These are phyloP conservation scores for Streptanthus diversifolius DNA, from an alignment of 345 rosid genomes.

Conservation along the genomic window DNA sequence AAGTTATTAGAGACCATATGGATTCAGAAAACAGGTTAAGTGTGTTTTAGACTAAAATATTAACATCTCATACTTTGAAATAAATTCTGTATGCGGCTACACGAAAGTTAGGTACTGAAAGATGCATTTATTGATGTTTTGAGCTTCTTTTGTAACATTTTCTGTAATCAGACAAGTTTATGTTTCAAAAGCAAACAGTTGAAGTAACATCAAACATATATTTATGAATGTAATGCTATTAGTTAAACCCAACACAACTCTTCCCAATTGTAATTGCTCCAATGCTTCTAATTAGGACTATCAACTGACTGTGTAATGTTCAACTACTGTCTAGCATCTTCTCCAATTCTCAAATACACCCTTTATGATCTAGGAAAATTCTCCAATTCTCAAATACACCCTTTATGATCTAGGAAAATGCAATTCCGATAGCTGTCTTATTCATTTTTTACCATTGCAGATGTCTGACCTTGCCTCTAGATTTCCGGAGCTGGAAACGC, in stretches of 20 bases:
- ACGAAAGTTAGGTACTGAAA: constrained; percentile 13
- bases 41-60: background rate
- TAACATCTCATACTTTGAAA: background rate
- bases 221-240: background rate
- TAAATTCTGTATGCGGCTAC: constrained; percentile 5
- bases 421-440: background rate
- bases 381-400: background rate
- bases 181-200: constrained; percentile 2
- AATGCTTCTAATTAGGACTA: background rate
- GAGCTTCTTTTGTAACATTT: background rate
- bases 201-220: background rate
- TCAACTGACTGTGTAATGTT: background rate
- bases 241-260: constrained; percentile 1
- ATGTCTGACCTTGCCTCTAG: constrained; percentile 59
- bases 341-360: background rate
- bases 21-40: background rate
- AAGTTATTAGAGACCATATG: background rate
- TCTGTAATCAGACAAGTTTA: background rate
- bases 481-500: constrained; percentile 60
- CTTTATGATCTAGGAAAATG: background rate
- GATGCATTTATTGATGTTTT: background rate
- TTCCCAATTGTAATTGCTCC: background rate
- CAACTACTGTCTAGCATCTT: background rate
- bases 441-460: constrained; percentile 37
- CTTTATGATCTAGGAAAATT: background rate